Evolutionary conservation across 768 basidiomycete genomes (phyloP).

Genomic region (Pisolithus microcarpus): DNA sequence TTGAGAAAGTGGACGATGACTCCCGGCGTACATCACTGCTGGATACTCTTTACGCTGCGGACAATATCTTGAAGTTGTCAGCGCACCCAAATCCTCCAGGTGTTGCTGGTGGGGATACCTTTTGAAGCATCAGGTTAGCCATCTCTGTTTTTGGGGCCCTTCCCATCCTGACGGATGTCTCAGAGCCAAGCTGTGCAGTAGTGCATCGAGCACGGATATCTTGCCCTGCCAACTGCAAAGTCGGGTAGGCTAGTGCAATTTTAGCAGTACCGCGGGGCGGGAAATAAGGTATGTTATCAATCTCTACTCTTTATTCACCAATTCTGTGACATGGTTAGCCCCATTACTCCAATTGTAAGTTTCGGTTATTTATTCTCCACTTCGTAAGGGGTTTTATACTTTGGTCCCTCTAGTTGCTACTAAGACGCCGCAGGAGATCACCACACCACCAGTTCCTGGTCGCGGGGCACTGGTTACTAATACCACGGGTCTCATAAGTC

Average conservation of each 20-base stretch:
- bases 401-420: conserved; percentile 55
- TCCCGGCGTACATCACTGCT: conserved; percentile 62
- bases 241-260: conserved; percentile 78
- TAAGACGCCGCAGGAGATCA: conserved; percentile 60
- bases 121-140: conserved; percentile 70
- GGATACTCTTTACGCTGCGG: conserved; percentile 57
- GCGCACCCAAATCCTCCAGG: conserved; percentile 68
- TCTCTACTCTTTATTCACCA: background rate
- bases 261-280: conserved; percentile 66
- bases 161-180: background rate
- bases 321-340: conserved; percentile 24
- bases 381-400: conserved; percentile 1
- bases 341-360: conserved; percentile 65
- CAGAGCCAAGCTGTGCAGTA: conserved; percentile 81
- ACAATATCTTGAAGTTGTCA: conserved; percentile 69
- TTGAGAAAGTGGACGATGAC: conserved; percentile 78
- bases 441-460: conserved; percentile 53
- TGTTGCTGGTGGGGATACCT: conserved; percentile 59
- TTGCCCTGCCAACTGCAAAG: conserved; percentile 58
- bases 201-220: conserved; percentile 79
- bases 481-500: conserved; percentile 68
- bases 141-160: background rate
- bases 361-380: background rate
- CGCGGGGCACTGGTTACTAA: conserved; percentile 86
- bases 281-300: conserved; percentile 42